Evolutionary conservation across 441 rosid genomes (phyloP).

Genomic region (Aquilaria agallochum): DNA sequence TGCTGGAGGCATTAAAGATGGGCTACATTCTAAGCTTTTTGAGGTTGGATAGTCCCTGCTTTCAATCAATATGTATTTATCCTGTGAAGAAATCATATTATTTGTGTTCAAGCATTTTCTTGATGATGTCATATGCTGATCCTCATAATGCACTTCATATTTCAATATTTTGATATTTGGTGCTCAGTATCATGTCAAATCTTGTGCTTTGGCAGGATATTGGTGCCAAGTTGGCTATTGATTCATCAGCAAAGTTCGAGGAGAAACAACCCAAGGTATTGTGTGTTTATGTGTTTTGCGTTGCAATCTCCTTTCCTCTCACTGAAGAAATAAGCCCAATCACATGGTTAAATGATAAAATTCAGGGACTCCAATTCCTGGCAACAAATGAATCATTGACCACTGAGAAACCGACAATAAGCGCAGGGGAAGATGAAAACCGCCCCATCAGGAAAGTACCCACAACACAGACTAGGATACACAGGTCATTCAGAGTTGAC

Average conservation of each 20-base stretch:
- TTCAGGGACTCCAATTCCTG: conserved; percentile 76
- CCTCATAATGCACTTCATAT: no score
- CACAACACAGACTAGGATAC: conserved; percentile 41
- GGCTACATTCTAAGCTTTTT: conserved; percentile 29
- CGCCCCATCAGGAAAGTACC: conserved; percentile 20
- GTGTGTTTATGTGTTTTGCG: background rate
- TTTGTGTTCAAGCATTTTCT: no score
- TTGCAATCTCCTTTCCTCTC: conserved; percentile 1
- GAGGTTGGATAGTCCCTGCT: conserved; percentile 39
- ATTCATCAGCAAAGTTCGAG: conserved; percentile 37
- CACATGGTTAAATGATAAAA: conserved; percentile 12
- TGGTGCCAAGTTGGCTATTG: conserved; percentile 41
- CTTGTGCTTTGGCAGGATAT: conserved; percentile 35
- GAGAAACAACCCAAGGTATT: conserved; percentile 52
- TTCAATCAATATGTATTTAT: no score
- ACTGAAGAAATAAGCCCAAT: conserved; percentile 1
- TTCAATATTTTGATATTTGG: no score
- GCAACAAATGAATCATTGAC: conserved; percentile 28
- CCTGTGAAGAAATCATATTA: no score
- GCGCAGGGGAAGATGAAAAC: conserved; percentile 17
- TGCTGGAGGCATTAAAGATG: conserved; percentile 54
- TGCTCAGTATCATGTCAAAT: background rate
- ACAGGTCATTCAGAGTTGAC: conserved; percentile 63
- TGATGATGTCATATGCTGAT: no score
- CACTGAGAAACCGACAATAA: conserved; percentile 19